These are phyloP conservation scores for Wallacemonas sp. DNA, from an alignment of 208 protist genomes.

Conservation along the genomic window DNA sequence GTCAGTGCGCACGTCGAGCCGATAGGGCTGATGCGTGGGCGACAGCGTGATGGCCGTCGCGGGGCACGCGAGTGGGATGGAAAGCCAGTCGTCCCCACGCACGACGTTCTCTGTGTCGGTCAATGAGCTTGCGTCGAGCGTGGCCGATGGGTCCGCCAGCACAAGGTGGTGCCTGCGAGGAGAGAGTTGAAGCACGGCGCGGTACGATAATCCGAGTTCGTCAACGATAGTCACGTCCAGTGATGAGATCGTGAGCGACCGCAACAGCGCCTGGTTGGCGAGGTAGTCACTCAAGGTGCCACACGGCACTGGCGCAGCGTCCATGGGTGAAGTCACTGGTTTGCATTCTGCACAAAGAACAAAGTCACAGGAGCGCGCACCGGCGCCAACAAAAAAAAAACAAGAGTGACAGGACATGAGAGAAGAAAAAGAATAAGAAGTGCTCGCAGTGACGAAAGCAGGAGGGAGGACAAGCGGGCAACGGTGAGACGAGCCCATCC, in stretches of 20 bases:
- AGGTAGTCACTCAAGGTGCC: slow-evolving; percentile 27
- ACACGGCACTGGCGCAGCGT: not conserved
- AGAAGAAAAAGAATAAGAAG: too few relatives aligned
- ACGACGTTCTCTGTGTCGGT: not conserved
- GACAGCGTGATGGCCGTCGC: not conserved
- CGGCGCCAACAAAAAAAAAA: too few relatives aligned
- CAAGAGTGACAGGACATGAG: too few relatives aligned
- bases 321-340: too few relatives aligned
- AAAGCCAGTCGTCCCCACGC: not conserved
- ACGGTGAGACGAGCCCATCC: too few relatives aligned
- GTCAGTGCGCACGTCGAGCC: not conserved
- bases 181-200: slow-evolving; percentile 15
- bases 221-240: slow-evolving; percentile 24
- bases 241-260: slow-evolving; percentile 10
- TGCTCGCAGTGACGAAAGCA: too few relatives aligned
- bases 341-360: too few relatives aligned
- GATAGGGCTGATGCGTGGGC: not conserved
- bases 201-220: slow-evolving; percentile 19
- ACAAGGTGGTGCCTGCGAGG: slow-evolving; percentile 11
- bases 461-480: too few relatives aligned
- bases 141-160: not conserved
- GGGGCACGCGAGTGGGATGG: not conserved
- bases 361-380: too few relatives aligned
- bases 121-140: not conserved
- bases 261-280: slow-evolving; percentile 15